Conservation (phyloP, 2,329 filamentous ascomycete genomes). For the Trichocomaceae sp. region DNA sequence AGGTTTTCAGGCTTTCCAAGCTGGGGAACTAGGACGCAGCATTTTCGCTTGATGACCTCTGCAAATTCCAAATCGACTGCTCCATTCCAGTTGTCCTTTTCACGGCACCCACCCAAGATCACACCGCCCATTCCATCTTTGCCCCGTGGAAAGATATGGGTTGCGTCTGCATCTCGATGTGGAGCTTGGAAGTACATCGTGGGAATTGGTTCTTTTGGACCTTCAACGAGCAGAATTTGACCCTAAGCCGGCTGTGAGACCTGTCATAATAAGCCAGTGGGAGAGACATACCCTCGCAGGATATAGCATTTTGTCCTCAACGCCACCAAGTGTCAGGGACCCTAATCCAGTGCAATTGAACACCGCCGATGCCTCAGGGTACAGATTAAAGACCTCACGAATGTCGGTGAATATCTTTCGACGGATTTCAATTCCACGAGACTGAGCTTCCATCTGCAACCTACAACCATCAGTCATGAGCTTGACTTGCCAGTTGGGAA, state of each 20-base stretch:
- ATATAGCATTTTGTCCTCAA: slow-evolving; percentile 11
- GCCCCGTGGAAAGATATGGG: slow-evolving; percentile 11
- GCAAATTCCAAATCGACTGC: slow-evolving; percentile 13
- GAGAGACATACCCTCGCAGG: slow-evolving; percentile 7
- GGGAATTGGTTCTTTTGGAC: slow-evolving; percentile 10
- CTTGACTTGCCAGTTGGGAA: background rate
- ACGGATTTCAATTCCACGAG: slow-evolving; percentile 10
- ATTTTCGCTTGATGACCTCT: slow-evolving; percentile 12
- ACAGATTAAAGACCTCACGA: slow-evolving; percentile 10
- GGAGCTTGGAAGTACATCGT: slow-evolving; percentile 12
- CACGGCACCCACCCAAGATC: slow-evolving; percentile 11
- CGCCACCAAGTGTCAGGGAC: slow-evolving; percentile 7
- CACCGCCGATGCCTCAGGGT: slow-evolving; percentile 8
- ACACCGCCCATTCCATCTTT: slow-evolving; percentile 12
- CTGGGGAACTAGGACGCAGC: slow-evolving; percentile 9
- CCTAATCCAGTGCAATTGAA: slow-evolving; percentile 10
- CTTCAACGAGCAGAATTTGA: slow-evolving; percentile 12
- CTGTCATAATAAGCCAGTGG: slow-evolving; percentile 2
- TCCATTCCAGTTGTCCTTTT: slow-evolving; percentile 12
- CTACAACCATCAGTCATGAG: slow-evolving; percentile 3
- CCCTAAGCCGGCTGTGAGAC: slow-evolving; percentile 10
- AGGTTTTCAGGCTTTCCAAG: slow-evolving; percentile 11
- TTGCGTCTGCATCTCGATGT: slow-evolving; percentile 12
- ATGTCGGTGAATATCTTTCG: slow-evolving; percentile 12
- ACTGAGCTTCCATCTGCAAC: slow-evolving; percentile 13